A percentile compares a stretch with the other conserved stretches of the same genome.
Conservation (phyloP, 1,139 yeast genomes). For the Hanseniaspora sp. region DNA sequence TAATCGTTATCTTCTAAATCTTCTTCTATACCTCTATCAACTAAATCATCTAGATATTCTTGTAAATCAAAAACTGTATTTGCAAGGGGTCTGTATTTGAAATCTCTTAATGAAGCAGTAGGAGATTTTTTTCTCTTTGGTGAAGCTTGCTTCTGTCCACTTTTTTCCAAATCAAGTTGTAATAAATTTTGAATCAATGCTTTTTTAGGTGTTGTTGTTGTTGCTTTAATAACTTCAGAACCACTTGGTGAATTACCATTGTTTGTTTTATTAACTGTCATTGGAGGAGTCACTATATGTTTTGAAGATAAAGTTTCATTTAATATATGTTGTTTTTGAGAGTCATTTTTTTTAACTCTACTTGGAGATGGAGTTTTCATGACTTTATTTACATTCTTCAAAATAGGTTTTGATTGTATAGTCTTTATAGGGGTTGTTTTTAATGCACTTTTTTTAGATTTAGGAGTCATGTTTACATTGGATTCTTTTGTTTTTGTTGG, state of each 20-base stretch:
- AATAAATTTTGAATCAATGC: conserved; percentile 7
- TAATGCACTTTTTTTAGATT: neutral
- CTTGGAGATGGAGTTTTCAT: conserved; percentile 12
- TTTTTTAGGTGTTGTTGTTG: neutral
- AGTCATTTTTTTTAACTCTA: neutral
- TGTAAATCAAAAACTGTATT: conserved; percentile 34
- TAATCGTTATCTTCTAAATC: conserved; percentile 28
- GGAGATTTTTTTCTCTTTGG: conserved; percentile 27
- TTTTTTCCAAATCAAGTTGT: neutral
- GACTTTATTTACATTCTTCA: neutral
- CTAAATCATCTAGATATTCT: conserved; percentile 22
- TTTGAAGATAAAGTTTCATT: neutral
- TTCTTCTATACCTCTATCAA: conserved; percentile 21
- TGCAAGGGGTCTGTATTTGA: conserved; percentile 35
- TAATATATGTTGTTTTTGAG: neutral
- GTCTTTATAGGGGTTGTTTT: neutral
- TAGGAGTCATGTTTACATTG: neutral
- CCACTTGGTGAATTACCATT: neutral
- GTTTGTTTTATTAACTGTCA: neutral
- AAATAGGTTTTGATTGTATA: neutral
- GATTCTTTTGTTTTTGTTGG: neutral
- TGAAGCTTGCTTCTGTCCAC: neutral
- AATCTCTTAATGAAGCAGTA: conserved; percentile 9
- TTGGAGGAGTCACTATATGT: conserved; percentile 7
- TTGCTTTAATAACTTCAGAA: neutral